These are phyloP conservation scores for Guyanaporus albipodus DNA, from an alignment of 768 basidiomycete genomes.

Conservation along the genomic window DNA sequence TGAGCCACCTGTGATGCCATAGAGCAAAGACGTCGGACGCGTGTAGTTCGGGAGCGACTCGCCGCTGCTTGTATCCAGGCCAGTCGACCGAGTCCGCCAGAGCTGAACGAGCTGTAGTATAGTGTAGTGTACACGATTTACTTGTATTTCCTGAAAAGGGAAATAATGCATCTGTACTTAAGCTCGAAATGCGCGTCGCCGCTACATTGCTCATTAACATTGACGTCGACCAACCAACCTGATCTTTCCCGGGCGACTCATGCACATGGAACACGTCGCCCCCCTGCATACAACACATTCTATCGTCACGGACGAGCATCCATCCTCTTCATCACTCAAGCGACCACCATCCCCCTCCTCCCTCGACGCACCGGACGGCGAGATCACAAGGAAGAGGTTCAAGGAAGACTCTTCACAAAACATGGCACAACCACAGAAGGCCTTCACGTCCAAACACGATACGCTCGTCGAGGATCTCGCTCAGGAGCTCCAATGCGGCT, in stretches of 20 bases:
- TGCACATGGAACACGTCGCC: constrained; percentile 21
- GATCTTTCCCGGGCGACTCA: constrained; percentile 14
- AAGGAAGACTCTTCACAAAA: constrained; percentile 43
- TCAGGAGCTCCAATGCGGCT: constrained; percentile 80
- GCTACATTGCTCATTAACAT: no score
- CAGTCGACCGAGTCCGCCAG: constrained; percentile 30
- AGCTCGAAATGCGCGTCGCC: constrained; percentile 17
- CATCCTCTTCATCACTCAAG: constrained; percentile 40
- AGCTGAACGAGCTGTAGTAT: neutral
- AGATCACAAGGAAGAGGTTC: constrained; percentile 55
- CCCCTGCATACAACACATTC: constrained; percentile 1
- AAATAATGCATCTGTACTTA: constrained; percentile 28
- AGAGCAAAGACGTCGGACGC: constrained; percentile 54
- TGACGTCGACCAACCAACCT: constrained; percentile 19
- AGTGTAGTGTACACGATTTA: constrained; percentile 1
- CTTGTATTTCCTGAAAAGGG: constrained; percentile 21
- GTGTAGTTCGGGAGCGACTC: constrained; percentile 44
- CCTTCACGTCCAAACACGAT: constrained; percentile 21
- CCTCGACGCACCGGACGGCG: constrained; percentile 45
- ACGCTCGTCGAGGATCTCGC: constrained; percentile 57
- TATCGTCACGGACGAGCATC: constrained; percentile 10
- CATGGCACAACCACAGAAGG: constrained; percentile 7
- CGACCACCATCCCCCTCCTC: constrained; percentile 60
- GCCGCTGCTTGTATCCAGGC: constrained; percentile 46
- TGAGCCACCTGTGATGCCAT: constrained; percentile 4